Percentiles rank a stretch among this genome's conserved stretches.
Evolutionary conservation across 2,329 filamentous ascomycete genomes (phyloP).

Genomic region (Lomentospora prolificans): DNA sequence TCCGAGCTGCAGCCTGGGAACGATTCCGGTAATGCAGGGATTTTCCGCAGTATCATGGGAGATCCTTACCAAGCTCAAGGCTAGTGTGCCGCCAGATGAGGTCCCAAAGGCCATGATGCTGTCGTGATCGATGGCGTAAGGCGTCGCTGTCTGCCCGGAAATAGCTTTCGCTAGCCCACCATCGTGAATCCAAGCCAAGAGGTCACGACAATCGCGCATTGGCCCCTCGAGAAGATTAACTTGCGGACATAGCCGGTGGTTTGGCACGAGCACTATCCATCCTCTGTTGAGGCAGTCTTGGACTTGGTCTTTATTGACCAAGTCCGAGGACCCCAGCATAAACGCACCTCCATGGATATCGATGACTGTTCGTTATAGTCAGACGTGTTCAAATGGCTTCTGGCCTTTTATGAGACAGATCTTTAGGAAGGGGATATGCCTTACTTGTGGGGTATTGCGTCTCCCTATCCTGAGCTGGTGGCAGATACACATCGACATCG

Average conservation of each 20-base stretch:
- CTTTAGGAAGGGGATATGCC: not conserved
- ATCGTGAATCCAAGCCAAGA: conserved; percentile 24
- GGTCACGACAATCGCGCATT: conserved; percentile 23
- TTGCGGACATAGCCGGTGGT: conserved; percentile 19
- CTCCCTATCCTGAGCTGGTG: not conserved
- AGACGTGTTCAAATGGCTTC: not conserved
- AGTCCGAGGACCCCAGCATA: conserved; percentile 27
- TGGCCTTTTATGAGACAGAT: not conserved
- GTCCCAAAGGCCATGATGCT: conserved; percentile 26
- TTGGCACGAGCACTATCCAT: conserved; percentile 27
- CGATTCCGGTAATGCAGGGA: too few relatives aligned
- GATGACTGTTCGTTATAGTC: conserved; percentile 20
- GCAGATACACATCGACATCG: conserved; percentile 20
- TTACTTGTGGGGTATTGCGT: conserved; percentile 1
- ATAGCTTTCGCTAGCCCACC: conserved; percentile 18
- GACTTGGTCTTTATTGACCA: conserved; percentile 28
- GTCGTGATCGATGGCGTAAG: conserved; percentile 17
- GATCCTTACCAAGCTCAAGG: conserved; percentile 23
- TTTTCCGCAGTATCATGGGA: not conserved
- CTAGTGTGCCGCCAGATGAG: conserved; percentile 24
- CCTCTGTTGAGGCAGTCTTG: conserved; percentile 24
- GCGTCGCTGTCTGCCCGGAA: not conserved
- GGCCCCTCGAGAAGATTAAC: conserved; percentile 21
- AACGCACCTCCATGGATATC: conserved; percentile 33
- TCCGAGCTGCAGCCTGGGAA: too few relatives aligned